phyloP scores from a whole-genome alignment of 306 rosid genomes.

The Cicer pinnatifidum region DNA sequence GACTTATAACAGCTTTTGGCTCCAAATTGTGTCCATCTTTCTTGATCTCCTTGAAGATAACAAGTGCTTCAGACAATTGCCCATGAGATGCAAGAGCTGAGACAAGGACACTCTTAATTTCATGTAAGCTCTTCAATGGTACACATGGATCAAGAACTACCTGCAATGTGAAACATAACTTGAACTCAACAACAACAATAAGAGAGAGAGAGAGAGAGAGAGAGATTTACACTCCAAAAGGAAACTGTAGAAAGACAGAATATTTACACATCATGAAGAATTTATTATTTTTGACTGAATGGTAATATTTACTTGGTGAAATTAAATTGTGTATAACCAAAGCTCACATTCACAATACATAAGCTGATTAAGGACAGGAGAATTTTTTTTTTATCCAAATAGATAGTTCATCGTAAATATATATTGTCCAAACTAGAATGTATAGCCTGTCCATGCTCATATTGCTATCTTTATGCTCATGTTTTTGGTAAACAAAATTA shows the following conservation, averaged over 20 bases:
- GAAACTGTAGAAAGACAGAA: constrained; percentile 5
- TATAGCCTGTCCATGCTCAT: not conserved
- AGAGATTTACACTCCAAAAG: not conserved
- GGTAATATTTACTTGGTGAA: not conserved
- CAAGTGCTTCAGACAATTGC: constrained; percentile 63
- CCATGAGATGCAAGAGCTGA: constrained; percentile 75
- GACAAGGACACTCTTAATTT: constrained; percentile 76
- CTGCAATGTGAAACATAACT: constrained; percentile 51
- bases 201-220: constrained; percentile 1
- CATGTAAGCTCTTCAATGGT: constrained; percentile 56
- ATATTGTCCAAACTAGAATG: not conserved
- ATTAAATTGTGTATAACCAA: not conserved
- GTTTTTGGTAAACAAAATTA: not conserved
- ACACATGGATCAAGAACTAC: constrained; percentile 55
- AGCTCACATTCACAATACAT: not conserved
- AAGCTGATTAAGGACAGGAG: not conserved
- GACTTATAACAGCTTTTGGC: constrained; percentile 68
- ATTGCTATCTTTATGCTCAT: not conserved
- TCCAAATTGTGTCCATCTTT: constrained; percentile 63
- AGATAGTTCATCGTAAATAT: not conserved
- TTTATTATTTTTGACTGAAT: not conserved
- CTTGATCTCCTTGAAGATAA: constrained; percentile 65
- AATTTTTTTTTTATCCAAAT: not conserved
- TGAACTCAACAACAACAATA: not conserved
- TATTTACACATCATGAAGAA: constrained; percentile 20